Evolutionary conservation across 768 basidiomycete species (phyloP), one percentile per base, ranked within the genome.

Genomic region (Boletus reticulatus): DNA sequence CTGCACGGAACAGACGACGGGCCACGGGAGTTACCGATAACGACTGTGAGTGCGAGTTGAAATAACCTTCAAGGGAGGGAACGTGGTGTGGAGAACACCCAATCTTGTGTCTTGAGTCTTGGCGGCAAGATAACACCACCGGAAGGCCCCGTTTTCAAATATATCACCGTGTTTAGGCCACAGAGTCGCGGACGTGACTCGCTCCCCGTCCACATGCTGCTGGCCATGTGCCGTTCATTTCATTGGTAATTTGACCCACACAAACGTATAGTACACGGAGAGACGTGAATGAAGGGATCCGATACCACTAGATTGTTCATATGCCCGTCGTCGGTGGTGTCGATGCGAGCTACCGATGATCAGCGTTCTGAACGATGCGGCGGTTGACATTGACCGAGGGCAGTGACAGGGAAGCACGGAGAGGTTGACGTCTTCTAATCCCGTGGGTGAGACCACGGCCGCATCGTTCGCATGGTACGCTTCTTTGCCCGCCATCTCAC

Each of bases 41-140:
- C 50, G 45, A 43, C 36, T 11, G 41, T 37, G 44, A 29, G 17
- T 39, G 49, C 17, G 31, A 46, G 62, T 43, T 60, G 57, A 64
- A 69, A 62, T 62, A 65, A 59, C 65, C 69, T 69, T 69, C 49
- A 48, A 58, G 65, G 62, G 67, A 66, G 56, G 63, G 61, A 71
- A 69, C 67, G 68, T 69, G 70, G 58, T 59, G 62, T 69, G 64
- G 62, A 69, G 62, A 59, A 52, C 50, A 55, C 46, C 55, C n/a
- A 52, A 59, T 58, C 44, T 48, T 31, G 46, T 53, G 13, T 37
- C 14, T 38, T 31, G 52, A 41, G 27, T 51, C 14, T 48, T 29
- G 55, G 60, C 53, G 56, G 59, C 43, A 56, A 62, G 59, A 62
- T 67, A 65, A 65, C 62, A 52, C 36, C 44, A 41, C 37, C 51